These are phyloP conservation scores for Bipolaris victoriae DNA, from an alignment of 2,329 filamentous ascomycete species.

Conservation along the genomic window DNA sequence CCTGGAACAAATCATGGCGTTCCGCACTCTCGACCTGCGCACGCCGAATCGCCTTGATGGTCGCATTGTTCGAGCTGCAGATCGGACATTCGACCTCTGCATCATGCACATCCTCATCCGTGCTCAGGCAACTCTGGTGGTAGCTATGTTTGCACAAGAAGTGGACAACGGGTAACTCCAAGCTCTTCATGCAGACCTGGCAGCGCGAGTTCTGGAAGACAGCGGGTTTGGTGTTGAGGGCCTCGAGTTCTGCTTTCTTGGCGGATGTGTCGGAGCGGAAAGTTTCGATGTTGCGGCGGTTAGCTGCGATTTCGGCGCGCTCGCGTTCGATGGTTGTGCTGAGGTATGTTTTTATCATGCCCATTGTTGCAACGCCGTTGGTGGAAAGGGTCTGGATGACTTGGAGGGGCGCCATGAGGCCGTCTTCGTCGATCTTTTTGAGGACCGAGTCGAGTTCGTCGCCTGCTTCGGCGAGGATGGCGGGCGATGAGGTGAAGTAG, in stretches of 20 bases:
- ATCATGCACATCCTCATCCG: constrained; percentile 64
- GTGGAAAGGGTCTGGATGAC: constrained; percentile 89
- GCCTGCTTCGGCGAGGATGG: constrained; percentile 83
- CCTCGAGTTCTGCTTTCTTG: constrained; percentile 78
- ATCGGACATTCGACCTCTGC: constrained; percentile 80
- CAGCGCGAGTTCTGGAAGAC: constrained; percentile 93
- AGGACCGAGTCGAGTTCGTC: constrained; percentile 82
- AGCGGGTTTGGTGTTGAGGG: constrained; percentile 77
- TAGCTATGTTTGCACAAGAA: constrained; percentile 98
- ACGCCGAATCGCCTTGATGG: constrained; percentile 83
- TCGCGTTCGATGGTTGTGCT: constrained; percentile 87
- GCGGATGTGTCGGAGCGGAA: constrained; percentile 83
- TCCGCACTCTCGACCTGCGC: constrained; percentile 86
- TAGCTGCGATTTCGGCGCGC: constrained; percentile 81
- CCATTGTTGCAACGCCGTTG: constrained; percentile 90
- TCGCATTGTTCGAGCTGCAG: constrained; percentile 83
- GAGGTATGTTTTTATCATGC: constrained; percentile 93
- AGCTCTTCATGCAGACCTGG: constrained; percentile 74
- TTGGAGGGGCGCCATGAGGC: constrained; percentile 92
- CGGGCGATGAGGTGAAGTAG: constrained; percentile 87
- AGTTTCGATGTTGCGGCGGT: constrained; percentile 79
- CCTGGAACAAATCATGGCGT: constrained; percentile 86
- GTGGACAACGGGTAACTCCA: constrained; percentile 90
- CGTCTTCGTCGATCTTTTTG: constrained; percentile 84
- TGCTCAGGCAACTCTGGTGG: constrained; percentile 86